Conservation (phyloP, 1,139 yeast species). For the Groenewaldozyma auringiensis region DNA sequence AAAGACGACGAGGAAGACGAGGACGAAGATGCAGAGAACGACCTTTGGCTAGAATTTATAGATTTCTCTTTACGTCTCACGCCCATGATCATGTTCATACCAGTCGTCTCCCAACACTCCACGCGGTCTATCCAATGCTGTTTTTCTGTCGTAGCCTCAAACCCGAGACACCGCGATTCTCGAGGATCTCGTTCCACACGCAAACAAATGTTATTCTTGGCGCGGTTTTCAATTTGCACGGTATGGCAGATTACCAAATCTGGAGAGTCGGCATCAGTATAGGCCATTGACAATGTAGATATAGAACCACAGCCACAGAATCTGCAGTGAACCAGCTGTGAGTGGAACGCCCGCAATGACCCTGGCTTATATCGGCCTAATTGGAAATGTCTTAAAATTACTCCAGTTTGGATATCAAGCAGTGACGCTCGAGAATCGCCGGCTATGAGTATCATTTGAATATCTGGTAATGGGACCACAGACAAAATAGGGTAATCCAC, state of each 20-base stretch:
- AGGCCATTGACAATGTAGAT: slow-evolving; percentile 60
- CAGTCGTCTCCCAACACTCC: slow-evolving; percentile 73
- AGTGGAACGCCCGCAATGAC: slow-evolving; percentile 62
- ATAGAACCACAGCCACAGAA: slow-evolving; percentile 88
- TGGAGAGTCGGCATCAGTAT: slow-evolving; percentile 49
- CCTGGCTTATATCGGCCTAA: slow-evolving; percentile 59
- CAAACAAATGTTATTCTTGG: slow-evolving; percentile 72
- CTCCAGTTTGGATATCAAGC: slow-evolving; percentile 73
- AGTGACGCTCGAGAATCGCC: slow-evolving; percentile 30
- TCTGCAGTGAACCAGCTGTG: slow-evolving; percentile 79
- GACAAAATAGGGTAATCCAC: slow-evolving; percentile 11
- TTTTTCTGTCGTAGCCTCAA: slow-evolving; percentile 64
- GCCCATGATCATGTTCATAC: slow-evolving; percentile 69
- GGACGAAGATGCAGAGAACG: not conserved
- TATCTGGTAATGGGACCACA: slow-evolving; percentile 25
- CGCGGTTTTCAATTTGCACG: slow-evolving; percentile 60
- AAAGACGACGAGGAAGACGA: not conserved
- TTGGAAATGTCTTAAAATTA: slow-evolving; percentile 44
- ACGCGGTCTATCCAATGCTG: slow-evolving; percentile 59
- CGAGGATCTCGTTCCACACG: slow-evolving; percentile 89
- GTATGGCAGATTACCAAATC: slow-evolving; percentile 64
- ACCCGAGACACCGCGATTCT: slow-evolving; percentile 82
- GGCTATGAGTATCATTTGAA: slow-evolving; percentile 26
- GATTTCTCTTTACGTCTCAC: slow-evolving; percentile 39
- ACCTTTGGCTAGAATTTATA: not conserved